Conservation (phyloP, 1,139 yeast species). For the Pichia sp. region DNA sequence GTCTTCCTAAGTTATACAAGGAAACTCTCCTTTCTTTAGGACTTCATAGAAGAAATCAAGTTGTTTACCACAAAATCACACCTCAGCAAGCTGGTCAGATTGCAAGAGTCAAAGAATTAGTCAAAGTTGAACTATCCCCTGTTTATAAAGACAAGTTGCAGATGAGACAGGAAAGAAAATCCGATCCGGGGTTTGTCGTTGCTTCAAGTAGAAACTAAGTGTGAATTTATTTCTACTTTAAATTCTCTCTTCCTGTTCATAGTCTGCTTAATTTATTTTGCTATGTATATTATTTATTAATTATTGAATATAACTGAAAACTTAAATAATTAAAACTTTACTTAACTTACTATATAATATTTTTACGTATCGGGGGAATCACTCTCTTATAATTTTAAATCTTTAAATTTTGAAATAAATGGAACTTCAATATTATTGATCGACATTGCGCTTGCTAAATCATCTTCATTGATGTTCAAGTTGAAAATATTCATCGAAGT, state of each 20-base stretch:
- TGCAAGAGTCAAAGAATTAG: constrained; percentile 78
- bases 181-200: constrained; percentile 55
- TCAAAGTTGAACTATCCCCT: constrained; percentile 73
- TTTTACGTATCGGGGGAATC: not conserved
- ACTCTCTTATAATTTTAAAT: constrained; percentile 1
- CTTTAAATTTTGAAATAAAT: constrained; percentile 1
- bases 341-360: too few species aligned
- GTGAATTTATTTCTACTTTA: not conserved
- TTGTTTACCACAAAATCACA: constrained; percentile 65
- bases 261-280: not conserved
- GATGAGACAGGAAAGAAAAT: constrained; percentile 51
- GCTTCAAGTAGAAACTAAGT: constrained; percentile 31
- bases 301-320: not conserved
- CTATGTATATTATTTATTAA: not conserved
- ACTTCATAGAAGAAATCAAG: constrained; percentile 64
- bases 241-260: not conserved
- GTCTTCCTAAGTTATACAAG: constrained; percentile 65
- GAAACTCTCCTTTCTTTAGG: constrained; percentile 70
- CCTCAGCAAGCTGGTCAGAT: constrained; percentile 84
- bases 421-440: constrained; percentile 1
- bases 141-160: constrained; percentile 42
- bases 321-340: too few species aligned
- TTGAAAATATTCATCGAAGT: not conserved
- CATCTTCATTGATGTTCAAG: constrained; percentile 27
- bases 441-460: constrained; percentile 22